Evolutionary conservation across 2,329 filamentous ascomycete species (phyloP), one percentile per base, ranked within the genome.

Genomic region (Colletotrichum camelliae): DNA sequence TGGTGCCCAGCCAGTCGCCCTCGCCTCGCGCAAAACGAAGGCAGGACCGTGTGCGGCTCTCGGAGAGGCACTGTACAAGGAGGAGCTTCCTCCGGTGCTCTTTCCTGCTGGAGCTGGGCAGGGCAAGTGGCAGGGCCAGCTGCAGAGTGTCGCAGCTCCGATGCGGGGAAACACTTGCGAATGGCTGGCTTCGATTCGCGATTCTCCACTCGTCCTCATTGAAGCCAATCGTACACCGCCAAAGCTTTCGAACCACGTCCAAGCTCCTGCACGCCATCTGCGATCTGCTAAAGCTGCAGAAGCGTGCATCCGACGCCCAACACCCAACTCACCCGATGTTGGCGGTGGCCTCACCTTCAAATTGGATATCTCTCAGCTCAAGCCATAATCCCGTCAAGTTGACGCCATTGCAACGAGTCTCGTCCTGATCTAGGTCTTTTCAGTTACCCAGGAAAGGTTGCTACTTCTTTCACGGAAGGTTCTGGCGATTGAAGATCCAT

Each of bases 221-320:
- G 2, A 0, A 33, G 16, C 74, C 74, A 76, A 74, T 76, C 16
- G 61, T 39, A 72, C 8, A 15, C 16, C 13, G 18, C 7, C 12
- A n/a, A 16, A 18, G 15, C 13, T 3, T 52, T 9, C 21, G 58
- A 75, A 65, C 58, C 29, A 58, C 29, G 74, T 76, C 70, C 35
- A 64, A 69, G 74, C 74, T 75, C 55, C 74, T 76, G 74, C 74
- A 76, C 74, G 74, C 74, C 74, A 76, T 74, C 70, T 58, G 27
- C 24, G 72, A 72, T 75, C 72, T 60, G 31, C 68, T 62, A 31
- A 31, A 61, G 62, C 52, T 75, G 61, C 61, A 67, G 67, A 33
- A 27, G 24, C 57, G 57, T 70, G 67, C 57, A 62, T 62, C 58
- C 16, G 29, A 52, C n/a, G n/a, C 43, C 3, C 10, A 52, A 52